Evolutionary conservation across 108 stramenopile genomes (phyloP), one percentile per base, ranked within the genome.

Genomic region (Skeletonema grethae): DNA sequence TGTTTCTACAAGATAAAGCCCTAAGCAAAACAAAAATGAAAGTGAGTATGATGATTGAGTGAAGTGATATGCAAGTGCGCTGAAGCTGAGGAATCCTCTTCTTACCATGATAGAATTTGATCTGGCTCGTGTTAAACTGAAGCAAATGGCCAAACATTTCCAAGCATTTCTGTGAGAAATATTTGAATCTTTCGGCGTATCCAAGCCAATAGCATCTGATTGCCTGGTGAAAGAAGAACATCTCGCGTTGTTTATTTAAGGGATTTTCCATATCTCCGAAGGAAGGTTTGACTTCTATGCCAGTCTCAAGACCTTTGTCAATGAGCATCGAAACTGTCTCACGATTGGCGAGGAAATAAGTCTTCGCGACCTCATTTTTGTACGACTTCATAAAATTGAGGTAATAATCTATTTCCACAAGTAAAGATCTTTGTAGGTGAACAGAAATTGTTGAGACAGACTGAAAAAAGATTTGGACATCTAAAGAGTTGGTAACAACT

Each of bases 351-450:
- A 36, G 34, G 3, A 61, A 16, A 61, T 35, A 35, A 16, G 11
- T 29, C 22, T n/a, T 67, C 16, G 28, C 20, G 20, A 46, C 28
- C 41, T 71, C 41, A 29, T 29, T 20, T 30, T 57, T 56, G 31
- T 61, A 63, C 1, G 29, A 36, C 24, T 28, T 31, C 11, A 65
- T 16, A 22, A 78, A 34, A 48, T 62, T 56, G 22, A 79, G 24
- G 29, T 71, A 36, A 20, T 35, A 61, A 36, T 61, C 60, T 31
- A 36, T 61, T n/a, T 61, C 60, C 60, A 18, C 38, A 20, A 61
- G 31, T 39, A 61, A 18, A 4, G 32, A 61, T 43, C 15, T 43
- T 43, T 43, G 13, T 43, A 43, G 41, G 15, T 36, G 4, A 15
- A n/a, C 15, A 43, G 15, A 13, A 43, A n/a, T n/a, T n/a, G 41